phyloP scores from a whole-genome alignment of 1,284 basidiomycete species.

The Cerioporus squamosus region DNA sequence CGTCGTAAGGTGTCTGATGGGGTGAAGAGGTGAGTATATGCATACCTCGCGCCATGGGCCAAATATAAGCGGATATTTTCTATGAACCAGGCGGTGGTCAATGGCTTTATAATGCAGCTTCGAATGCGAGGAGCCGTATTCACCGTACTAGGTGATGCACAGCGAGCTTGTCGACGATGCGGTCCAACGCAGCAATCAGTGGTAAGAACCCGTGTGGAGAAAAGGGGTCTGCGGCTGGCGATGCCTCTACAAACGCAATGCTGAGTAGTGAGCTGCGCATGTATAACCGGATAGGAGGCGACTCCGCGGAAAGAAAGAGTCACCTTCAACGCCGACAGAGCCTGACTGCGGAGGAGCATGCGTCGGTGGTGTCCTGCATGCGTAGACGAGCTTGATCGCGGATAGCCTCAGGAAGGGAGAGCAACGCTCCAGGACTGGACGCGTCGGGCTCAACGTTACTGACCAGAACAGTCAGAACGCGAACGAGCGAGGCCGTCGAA shows the following conservation, averaged over 20 bases:
- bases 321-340: slow-evolving; percentile 7
- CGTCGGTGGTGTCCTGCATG: slow-evolving; percentile 43
- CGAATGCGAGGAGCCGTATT: slow-evolving; percentile 14
- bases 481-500: slow-evolving; percentile 10
- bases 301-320: background rate
- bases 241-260: slow-evolving; percentile 5
- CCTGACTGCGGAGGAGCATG: slow-evolving; percentile 3
- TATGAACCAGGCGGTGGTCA: slow-evolving; percentile 30
- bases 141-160: slow-evolving; percentile 65
- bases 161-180: slow-evolving; percentile 56
- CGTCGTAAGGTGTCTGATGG: background rate
- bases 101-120: background rate
- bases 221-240: slow-evolving; percentile 27
- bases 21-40: background rate
- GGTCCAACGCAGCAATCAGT: slow-evolving; percentile 47
- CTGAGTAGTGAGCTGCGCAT: background rate
- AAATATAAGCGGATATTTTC: slow-evolving; percentile 77
- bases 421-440: slow-evolving; percentile 38
- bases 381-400: slow-evolving; percentile 56
- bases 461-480: slow-evolving; percentile 1
- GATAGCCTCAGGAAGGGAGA: slow-evolving; percentile 45
- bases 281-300: background rate
- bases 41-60: slow-evolving; percentile 65
- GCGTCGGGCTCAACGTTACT: slow-evolving; percentile 53
- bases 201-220: slow-evolving; percentile 30